Base-by-base conservation (phyloP, 805 yeast genomes). In the Wickerhamiella shivajii region DNA sequence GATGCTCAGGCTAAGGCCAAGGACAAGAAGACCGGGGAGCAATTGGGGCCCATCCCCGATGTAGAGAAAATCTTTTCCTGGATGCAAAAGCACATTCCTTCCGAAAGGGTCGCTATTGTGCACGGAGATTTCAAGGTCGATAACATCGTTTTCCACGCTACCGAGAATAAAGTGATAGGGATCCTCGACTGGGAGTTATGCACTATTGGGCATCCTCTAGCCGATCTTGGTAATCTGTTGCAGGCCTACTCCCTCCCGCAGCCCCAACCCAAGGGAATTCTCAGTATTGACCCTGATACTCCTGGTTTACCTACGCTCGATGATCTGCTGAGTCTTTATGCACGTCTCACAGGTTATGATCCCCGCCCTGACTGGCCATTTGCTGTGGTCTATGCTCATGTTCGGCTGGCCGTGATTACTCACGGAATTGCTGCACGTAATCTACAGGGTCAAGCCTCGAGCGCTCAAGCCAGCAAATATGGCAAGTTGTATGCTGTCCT, bases 91-190 rank as follows among this genome's bases (percentile, higher is more conserved):
- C 51, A 57, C 22, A 58, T 69, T 0, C 78, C 78, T 39, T 65
- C 71, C 1, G 43, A 52, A 4, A 46, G 55, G 10, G 54, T 61
- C 25, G 55, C 64, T 2, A 57, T 72, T 36, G 69, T 72, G 24
- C 79, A 72, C 42, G 79, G 85, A 27, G 73, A 74, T 56, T 64
- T 66, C 63, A 67, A 73, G 56, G 60, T 67, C 45, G 76, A 77
- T 60, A 63, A 77, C 55, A 58, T 77, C 41, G 63, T 77, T 21
- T 66, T 67, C 55, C 65, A 75, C 51, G 71, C 71, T 42, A 63
- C 61, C 1, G 59, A 61, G 29, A 63, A 64, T 14, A 48, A 50
- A 27, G 69, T 71, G 3, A 52, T 65, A 31, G 76, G 77, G 0
- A 67, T 72, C 2, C 55, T 72, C 26, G 78, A 72, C 46, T 72